Base-by-base conservation (phyloP, 257 asterid species). In the Nicotiana tomentosiformis region DNA sequence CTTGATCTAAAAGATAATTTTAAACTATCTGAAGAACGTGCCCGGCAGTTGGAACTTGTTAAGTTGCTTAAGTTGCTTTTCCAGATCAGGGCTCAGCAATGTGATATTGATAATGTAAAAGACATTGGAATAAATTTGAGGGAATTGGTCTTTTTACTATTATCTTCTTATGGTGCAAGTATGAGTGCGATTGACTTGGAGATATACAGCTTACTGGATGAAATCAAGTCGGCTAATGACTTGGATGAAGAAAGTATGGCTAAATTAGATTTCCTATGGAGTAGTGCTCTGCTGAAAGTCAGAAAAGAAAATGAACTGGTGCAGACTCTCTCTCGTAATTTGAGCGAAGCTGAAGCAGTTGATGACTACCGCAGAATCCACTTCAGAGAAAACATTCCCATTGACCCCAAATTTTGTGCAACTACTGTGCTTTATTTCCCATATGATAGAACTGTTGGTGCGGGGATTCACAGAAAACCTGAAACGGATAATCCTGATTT, bases 381-480 rank as follows among this genome's bases (percentile, higher is more conserved):
- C 78, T 94, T 93, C 84, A 91, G 98, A 87, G 97, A 94, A 87
- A 92, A 94, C 84, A 77, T 95, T 81, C 97, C 97, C 1, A 57
- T 95, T 57, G 96, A 95, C 85, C 97, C 99, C 65, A 95, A 89
- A 88, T 65, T 90, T 85, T 95, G 99, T 89, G 93, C 91, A 83
- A 90, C 85, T 87, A 94, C 98, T 5, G 96, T 91, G 83, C 90
- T 93, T 80, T 87, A 84, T 89, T 95, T 94, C 86, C 99, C 98
- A 64, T 88, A 88, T 82, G 60, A 81, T 62, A 90, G 97, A 88
- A 66, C 81, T 80, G 88, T 85, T 77, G 81, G 84, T 81, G 86
- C 84, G 23, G 85, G 86, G 85, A 85, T 83, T 85, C 49, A 58
- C 49, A 86, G 61, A 77, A 85, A 85, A 81, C 83, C 83, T 67